Conservation (phyloP, 78 protist genomes). For the Bigelowiella natans region DNA sequence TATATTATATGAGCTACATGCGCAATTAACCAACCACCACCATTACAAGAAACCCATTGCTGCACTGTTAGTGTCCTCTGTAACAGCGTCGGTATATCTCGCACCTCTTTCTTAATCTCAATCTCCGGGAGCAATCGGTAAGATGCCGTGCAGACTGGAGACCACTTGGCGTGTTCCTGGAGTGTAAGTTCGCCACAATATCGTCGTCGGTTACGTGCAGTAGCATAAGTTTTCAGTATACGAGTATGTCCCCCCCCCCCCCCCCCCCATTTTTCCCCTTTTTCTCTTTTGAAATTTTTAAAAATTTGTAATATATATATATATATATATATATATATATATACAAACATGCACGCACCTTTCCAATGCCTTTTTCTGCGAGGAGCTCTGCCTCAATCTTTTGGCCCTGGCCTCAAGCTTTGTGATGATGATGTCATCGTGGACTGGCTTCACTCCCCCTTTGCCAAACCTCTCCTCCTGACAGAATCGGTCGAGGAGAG, state of each 20-base stretch:
- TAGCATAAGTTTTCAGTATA: conserved; percentile 63
- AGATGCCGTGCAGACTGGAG: conserved; percentile 85
- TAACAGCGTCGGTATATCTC: too few species aligned
- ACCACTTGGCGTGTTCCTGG: conserved; percentile 82
- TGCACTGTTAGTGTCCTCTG: too few species aligned
- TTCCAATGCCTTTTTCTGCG: background rate
- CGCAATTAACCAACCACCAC: background rate
- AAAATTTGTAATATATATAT: background rate
- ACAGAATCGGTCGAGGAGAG: too few species aligned
- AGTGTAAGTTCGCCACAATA: too few species aligned
- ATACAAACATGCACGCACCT: background rate
- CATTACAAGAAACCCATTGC: background rate
- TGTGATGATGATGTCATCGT: conserved; percentile 71
- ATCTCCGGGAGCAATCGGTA: conserved; percentile 77
- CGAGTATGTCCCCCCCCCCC: conserved; percentile 56
- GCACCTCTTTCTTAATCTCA: conserved; percentile 7
- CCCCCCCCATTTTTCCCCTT: too few species aligned
- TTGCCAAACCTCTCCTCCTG: conserved; percentile 47
- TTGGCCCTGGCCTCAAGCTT: conserved; percentile 28
- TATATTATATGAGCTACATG: background rate
- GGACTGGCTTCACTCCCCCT: conserved; percentile 54
- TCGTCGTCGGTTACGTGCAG: too few species aligned
- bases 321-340: background rate
- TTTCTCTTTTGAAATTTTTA: conserved; percentile 23
- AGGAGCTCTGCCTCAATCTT: background rate